Conservation (phyloP, 192 early-diverging fungal genomes). For the Oehlia diaphana region DNA sequence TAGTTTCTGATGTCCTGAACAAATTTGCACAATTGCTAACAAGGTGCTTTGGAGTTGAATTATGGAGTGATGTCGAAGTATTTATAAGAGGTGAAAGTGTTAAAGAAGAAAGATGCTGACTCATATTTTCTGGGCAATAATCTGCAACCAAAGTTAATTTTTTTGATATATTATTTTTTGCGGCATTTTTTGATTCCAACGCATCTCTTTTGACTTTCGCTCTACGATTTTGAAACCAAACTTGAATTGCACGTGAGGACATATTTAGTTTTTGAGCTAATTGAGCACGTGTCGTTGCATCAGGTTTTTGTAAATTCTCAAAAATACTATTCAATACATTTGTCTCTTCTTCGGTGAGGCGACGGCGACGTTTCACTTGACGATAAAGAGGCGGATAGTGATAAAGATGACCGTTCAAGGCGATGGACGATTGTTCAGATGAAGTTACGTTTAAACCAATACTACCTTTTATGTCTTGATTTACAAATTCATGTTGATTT, state of each 20-base stretch:
- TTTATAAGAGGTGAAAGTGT: neutral
- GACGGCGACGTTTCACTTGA: conserved; percentile 54
- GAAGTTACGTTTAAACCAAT: neutral
- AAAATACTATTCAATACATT: conserved; percentile 59
- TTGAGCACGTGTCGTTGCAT: conserved; percentile 56
- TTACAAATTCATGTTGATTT: neutral
- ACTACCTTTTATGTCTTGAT: neutral
- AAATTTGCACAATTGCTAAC: no score
- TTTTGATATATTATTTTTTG: conserved; percentile 1
- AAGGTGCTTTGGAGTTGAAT: neutral
- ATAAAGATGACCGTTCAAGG: neutral
- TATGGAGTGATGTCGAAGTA: neutral
- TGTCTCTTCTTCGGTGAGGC: conserved; percentile 70
- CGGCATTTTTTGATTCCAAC: conserved; percentile 13
- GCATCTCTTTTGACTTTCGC: conserved; percentile 80
- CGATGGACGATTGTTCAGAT: neutral
- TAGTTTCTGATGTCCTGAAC: neutral
- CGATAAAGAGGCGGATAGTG: conserved; percentile 18
- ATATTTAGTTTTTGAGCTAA: conserved; percentile 67
- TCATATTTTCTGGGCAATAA: conserved; percentile 1
- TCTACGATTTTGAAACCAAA: conserved; percentile 89
- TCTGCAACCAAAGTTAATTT: conserved; percentile 4
- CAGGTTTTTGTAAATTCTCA: conserved; percentile 62
- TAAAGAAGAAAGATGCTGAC: neutral
- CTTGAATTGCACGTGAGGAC: conserved; percentile 72